These are phyloP conservation scores for Lachnellula subtilissima DNA, from an alignment of 2,329 filamentous ascomycete genomes.

Conservation along the genomic window DNA sequence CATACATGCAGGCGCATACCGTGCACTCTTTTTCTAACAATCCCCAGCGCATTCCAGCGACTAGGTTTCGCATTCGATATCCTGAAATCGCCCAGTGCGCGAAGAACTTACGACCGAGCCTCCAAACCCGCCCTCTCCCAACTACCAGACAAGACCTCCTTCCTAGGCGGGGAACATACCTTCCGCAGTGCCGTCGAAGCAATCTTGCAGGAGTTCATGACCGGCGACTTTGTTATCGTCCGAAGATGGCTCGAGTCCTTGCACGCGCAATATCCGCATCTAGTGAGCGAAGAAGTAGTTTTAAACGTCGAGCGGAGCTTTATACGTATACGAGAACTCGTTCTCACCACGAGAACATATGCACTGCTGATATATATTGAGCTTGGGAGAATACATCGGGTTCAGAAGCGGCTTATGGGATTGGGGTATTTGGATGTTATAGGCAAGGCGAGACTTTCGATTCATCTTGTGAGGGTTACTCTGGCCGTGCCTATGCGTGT, in stretches of 20 bases:
- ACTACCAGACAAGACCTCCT: slow-evolving; percentile 30
- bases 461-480: slow-evolving; percentile 36
- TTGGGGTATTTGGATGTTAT: slow-evolving; percentile 37
- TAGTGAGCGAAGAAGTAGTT: slow-evolving; percentile 35
- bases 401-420: slow-evolving; percentile 35
- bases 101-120: slow-evolving; percentile 35
- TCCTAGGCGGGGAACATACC: slow-evolving; percentile 35
- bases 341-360: slow-evolving; percentile 36
- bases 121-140: slow-evolving; percentile 27
- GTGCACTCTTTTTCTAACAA: slow-evolving; percentile 2
- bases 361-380: slow-evolving; percentile 37
- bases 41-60: slow-evolving; percentile 34
- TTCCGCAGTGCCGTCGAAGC: slow-evolving; percentile 35
- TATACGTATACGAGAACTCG: slow-evolving; percentile 33
- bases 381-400: slow-evolving; percentile 35
- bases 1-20: background rate
- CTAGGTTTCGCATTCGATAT: slow-evolving; percentile 38
- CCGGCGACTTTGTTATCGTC: slow-evolving; percentile 36
- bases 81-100: slow-evolving; percentile 34
- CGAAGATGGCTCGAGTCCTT: slow-evolving; percentile 33
- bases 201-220: slow-evolving; percentile 37
- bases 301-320: slow-evolving; percentile 34
- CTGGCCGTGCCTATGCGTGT: slow-evolving; percentile 37
- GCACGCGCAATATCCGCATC: slow-evolving; percentile 34
- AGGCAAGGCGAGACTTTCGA: slow-evolving; percentile 33